phyloP scores from a whole-genome alignment of 176 grass and related monocot genomes.

The Metroxylon sagu region DNA sequence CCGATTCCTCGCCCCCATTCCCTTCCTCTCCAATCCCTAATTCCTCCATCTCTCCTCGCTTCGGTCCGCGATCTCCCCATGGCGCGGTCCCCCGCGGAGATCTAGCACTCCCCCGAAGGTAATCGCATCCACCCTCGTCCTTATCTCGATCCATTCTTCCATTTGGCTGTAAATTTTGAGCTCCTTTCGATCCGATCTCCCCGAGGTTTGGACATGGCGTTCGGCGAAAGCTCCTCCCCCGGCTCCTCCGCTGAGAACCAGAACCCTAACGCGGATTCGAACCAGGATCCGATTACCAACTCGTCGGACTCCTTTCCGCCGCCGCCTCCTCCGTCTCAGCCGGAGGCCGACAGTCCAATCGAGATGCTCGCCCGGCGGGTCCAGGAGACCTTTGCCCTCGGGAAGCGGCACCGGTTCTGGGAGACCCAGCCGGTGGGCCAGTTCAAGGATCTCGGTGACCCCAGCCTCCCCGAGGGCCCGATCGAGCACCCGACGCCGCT shows the following conservation, averaged over 20 bases:
- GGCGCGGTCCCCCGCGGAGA: neutral
- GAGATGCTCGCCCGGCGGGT: conserved; percentile 62
- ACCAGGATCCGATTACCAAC: neutral
- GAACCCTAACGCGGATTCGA: neutral
- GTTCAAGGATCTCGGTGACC: conserved; percentile 60
- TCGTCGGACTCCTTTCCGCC: conserved; percentile 1
- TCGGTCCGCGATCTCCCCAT: too few species aligned
- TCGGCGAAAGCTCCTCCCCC: neutral
- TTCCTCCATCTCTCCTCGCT: too few species aligned
- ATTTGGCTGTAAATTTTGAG: neutral
- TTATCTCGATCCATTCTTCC: neutral
- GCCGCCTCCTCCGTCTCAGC: conserved; percentile 11
- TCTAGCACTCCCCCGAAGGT: neutral
- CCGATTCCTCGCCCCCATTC: too few species aligned
- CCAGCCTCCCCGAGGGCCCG: conserved; percentile 49
- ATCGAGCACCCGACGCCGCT: conserved; percentile 68
- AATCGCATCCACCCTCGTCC: neutral
- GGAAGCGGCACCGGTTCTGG: conserved; percentile 89
- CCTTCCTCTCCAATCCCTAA: too few species aligned
- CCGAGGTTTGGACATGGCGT: neutral
- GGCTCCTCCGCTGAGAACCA: neutral
- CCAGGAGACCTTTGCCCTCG: conserved; percentile 52
- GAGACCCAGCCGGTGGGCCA: conserved; percentile 96
- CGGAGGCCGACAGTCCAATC: conserved; percentile 45
- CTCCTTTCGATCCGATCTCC: neutral